These are phyloP conservation scores for Pelargonium citronellum DNA, from an alignment of 441 rosid genomes.

Conservation along the genomic window DNA sequence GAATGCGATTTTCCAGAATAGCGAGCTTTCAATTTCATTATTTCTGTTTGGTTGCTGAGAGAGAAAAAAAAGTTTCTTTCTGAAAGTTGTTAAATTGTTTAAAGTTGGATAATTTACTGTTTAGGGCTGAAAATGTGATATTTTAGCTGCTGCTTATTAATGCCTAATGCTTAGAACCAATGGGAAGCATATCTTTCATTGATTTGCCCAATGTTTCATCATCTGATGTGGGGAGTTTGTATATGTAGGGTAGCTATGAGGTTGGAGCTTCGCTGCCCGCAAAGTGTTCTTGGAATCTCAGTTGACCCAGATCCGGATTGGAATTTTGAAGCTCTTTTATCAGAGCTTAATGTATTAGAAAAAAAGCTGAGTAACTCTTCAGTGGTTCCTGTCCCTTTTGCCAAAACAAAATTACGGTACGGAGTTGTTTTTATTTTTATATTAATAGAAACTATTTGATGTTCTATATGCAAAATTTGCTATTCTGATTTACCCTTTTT, in stretches of 20 bases:
- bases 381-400: slow-evolving; percentile 31
- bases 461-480: background rate
- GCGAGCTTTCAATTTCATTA: too few relatives aligned
- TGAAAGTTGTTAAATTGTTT: too few relatives aligned
- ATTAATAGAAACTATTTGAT: background rate
- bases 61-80: too few relatives aligned
- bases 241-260: slow-evolving; percentile 47
- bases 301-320: slow-evolving; percentile 73
- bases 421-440: background rate
- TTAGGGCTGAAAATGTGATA: too few relatives aligned
- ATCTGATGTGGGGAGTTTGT: background rate
- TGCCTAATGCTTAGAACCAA: background rate
- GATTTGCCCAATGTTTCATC: background rate
- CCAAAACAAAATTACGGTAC: slow-evolving; percentile 45
- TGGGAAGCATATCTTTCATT: background rate
- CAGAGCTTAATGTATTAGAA: slow-evolving; percentile 61
- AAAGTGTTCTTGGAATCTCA: slow-evolving; percentile 43
- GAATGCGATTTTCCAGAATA: too few relatives aligned
- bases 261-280: slow-evolving; percentile 54
- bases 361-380: slow-evolving; percentile 46
- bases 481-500: background rate
- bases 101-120: too few relatives aligned
- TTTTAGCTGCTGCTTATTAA: too few relatives aligned
- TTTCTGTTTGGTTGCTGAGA: too few relatives aligned
- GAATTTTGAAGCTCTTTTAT: slow-evolving; percentile 47